Evolutionary conservation across 2,329 filamentous ascomycete species (phyloP), one percentile per base, ranked within the genome.

Genomic region (Xylariaceae sp.): DNA sequence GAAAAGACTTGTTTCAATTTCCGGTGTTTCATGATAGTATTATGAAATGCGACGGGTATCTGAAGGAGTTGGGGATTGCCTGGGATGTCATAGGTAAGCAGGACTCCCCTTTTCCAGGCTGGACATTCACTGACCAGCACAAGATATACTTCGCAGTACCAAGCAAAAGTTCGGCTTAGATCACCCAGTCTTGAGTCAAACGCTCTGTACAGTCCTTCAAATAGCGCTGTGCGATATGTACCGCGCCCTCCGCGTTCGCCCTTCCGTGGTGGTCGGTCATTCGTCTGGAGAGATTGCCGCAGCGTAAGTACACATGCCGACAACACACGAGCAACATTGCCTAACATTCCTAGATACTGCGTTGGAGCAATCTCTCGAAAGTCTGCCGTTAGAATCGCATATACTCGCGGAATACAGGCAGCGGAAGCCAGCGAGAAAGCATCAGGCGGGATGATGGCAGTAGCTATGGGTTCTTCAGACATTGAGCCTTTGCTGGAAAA

Each of bases 231-330:
- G 28, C 1, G 14, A 56, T 8, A 3, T 47, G n/a, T n/a, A 48
- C 3, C 21, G 34, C 2, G 17, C 12, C 6, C 28, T 23, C 24
- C 19, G 23, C 17, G 40, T 14, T 14, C 14, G 14, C 26, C 14
- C n/a, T 21, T 7, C 31, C 2, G 6, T 46, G 51, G 53, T 56
- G 46, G 9, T 56, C 47, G 3, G 23, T 12, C 28, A 31, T 31
- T 31, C 40, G 7, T 36, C n/a, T 21, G 8, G 23, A 34, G 11
- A 2, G 29, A 36, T 3, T 6, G 39, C 2, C 44, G 28, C 1
- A 11, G 7, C 28, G 28, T 7, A 7, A 31, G 28, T 7, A 12
- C 28, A 31, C 28, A 31, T 31, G 28, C 28, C 28, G n/a, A n/a
- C n/a, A n/a, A n/a, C n/a, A n/a, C n/a, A n/a, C n/a, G n/a, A n/a